phyloP scores from a whole-genome alignment of 2,329 filamentous ascomycete species.

The Colletotrichum sp. region DNA sequence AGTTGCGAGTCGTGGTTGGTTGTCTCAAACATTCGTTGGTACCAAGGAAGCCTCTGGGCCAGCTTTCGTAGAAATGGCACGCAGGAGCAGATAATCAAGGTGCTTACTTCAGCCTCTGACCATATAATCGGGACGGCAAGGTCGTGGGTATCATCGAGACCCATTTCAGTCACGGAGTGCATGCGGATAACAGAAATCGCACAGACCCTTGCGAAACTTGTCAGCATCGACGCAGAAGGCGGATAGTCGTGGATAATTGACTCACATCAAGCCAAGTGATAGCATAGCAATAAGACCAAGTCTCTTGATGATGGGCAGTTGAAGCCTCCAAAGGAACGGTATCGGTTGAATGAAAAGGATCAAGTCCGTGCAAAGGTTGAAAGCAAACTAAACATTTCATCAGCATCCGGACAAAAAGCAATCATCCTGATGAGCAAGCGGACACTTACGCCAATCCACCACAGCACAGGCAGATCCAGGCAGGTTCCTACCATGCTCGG shows the following conservation, averaged over 20 bases:
- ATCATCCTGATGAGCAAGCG: neutral
- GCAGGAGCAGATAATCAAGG: conserved; percentile 34
- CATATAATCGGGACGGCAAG: conserved; percentile 30
- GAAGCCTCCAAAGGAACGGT: conserved; percentile 36
- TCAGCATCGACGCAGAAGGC: neutral
- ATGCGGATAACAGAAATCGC: conserved; percentile 29
- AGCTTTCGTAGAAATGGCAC: conserved; percentile 33
- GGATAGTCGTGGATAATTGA: neutral
- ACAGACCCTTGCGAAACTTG: conserved; percentile 17
- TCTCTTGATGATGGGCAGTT: conserved; percentile 31
- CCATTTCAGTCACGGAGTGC: conserved; percentile 25
- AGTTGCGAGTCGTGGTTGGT: conserved; percentile 5
- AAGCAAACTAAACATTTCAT: conserved; percentile 24
- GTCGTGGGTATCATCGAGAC: conserved; percentile 26
- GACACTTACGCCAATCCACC: conserved; percentile 35
- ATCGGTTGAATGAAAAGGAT: conserved; percentile 41
- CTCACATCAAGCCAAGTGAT: conserved; percentile 27
- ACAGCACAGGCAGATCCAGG: conserved; percentile 32
- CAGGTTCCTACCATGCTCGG: conserved; percentile 27
- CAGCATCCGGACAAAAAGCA: neutral
- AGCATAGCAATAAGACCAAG: conserved; percentile 28
- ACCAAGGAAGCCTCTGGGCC: conserved; percentile 28
- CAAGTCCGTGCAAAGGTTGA: conserved; percentile 40
- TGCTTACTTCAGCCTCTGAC: conserved; percentile 32
- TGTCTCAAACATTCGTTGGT: conserved; percentile 28